phyloP scores from a whole-genome alignment of 2,329 filamentous ascomycete genomes.

The Leptographium radiaticola region DNA sequence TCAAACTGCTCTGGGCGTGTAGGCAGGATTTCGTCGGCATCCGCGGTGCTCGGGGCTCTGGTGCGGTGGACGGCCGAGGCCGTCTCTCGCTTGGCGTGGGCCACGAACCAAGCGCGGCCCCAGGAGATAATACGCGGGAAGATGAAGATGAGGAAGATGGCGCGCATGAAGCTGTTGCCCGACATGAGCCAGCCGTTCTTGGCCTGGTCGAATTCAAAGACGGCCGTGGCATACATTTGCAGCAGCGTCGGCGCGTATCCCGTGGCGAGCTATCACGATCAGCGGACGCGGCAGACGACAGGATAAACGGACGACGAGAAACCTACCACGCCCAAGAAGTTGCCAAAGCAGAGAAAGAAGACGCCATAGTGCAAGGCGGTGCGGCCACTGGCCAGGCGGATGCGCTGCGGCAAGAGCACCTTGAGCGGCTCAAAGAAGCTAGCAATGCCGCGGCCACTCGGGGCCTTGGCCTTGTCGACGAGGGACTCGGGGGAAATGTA shows the following conservation, averaged over 20 bases:
- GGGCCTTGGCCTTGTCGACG: conserved; percentile 18
- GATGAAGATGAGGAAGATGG: conserved; percentile 39
- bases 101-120: conserved; percentile 17
- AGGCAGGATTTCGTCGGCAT: conserved; percentile 10
- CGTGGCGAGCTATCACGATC: conserved; percentile 39
- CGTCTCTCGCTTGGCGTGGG: neutral
- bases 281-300: neutral
- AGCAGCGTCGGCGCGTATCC: conserved; percentile 52
- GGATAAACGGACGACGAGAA: neutral
- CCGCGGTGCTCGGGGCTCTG: neutral
- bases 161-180: conserved; percentile 39
- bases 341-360: conserved; percentile 49
- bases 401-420: conserved; percentile 45
- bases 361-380: conserved; percentile 46
- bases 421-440: conserved; percentile 51
- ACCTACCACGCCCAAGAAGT: conserved; percentile 51
- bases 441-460: conserved; percentile 23
- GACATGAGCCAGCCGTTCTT: conserved; percentile 46
- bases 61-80: neutral
- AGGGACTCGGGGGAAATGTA: conserved; percentile 34
- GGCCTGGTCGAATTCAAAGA: conserved; percentile 39
- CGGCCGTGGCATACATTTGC: conserved; percentile 44
- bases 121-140: conserved; percentile 37
- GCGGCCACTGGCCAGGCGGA: conserved; percentile 36
- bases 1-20: conserved; percentile 29